Evolutionary conservation across 352 stramenopile genomes (phyloP), one percentile per base, ranked within the genome.

Genomic region (Globisporangium barbulae): DNA sequence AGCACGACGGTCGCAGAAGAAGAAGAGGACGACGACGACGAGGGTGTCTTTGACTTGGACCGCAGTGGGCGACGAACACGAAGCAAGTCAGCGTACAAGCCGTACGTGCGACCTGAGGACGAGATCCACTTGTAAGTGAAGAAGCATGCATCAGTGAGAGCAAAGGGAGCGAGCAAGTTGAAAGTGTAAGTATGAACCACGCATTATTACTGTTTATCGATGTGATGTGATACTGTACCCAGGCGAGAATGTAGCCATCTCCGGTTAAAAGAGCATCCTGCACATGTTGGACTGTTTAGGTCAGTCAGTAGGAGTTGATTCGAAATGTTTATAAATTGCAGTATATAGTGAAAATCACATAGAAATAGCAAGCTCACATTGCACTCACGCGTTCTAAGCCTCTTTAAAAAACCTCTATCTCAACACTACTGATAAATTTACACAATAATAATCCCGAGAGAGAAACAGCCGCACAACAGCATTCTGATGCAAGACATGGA

Each of bases 51-150:
- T 6, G 57, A 47, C 5, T 21, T 25, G 12, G 4, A 25, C 30
- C 42, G 31, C 3, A 48, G 31, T 10, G 44, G 5, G 30, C n/a
- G 6, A n/a, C 42, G n/a, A 21, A 41, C 30, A 15, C 42, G 42
- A 4, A 54, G 2, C 19, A 35, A 21, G 2, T 54, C 52, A 10
- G 15, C 52, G 30, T 44, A 44, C 17, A 56, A 33, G 48, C 10
- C 1, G 35, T 58, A 25, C 21, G 19, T 31, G 15, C 42, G 41
- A 10, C 30, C 30, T 0, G 55, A 61, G 19, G 13, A 44, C 19
- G 41, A 54, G 41, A 62, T 62, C 42, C 44, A 63, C 31, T 22
- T 63, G 57, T 63, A 17, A 61, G 49, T 39, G 5, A 22, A n/a
- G 19, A 21, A 10, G 30, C 8, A 5, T 45, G 39, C 8, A 9